Base-by-base conservation (phyloP, 2,329 filamentous ascomycete genomes). In the Ophiostoma pallidulum region DNA sequence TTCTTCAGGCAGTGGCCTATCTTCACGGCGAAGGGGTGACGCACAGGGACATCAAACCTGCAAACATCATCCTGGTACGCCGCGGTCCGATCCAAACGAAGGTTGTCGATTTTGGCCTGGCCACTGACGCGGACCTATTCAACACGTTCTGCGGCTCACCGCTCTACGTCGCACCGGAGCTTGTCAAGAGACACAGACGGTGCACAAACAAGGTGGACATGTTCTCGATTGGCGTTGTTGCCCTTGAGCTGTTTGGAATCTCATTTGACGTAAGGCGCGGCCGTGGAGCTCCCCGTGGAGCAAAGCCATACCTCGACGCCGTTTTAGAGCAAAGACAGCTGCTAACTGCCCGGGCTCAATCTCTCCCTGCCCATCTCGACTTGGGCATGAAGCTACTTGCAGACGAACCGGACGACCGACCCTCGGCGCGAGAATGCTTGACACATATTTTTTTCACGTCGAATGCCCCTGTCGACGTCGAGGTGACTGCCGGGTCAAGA, bases 171-270 rank as follows among this genome's bases (percentile, higher is more conserved):
- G 42, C 42, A 3, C 42, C 42, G 3, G 42, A 45, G 20, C 8
- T 37, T 5, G 12, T 19, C 14, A 12, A 16, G 13, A 3, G 16
- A 8, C 31, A 4, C 32, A 22, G 22, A 16, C n/a, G n/a, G 9
- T 37, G 19, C 42, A 45, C 31, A 7, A 45, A 45, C 10, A 45
- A 45, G 20, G 42, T 45, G 31, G 42, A 45, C 33, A 22, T 45
- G 13, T 45, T 26, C n/a, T 45, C 42, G 10, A 14, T 45, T 14
- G 41, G 41, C 31, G 41, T 44, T 12, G 22, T 44, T 12, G 33
- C 31, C 2, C 32, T 45, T 4, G 9, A 37, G 42, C 13, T 45
- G 16, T 45, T 45, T 36, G 33, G 33, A 5, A 8, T 19, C 5
- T 8, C 6, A 5, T 18, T 36, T 19, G 13, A 19, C 16, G 12